These are phyloP conservation scores for Mortierella polycephala DNA, from an alignment of 371 early-diverging fungal species.

Conservation along the genomic window DNA sequence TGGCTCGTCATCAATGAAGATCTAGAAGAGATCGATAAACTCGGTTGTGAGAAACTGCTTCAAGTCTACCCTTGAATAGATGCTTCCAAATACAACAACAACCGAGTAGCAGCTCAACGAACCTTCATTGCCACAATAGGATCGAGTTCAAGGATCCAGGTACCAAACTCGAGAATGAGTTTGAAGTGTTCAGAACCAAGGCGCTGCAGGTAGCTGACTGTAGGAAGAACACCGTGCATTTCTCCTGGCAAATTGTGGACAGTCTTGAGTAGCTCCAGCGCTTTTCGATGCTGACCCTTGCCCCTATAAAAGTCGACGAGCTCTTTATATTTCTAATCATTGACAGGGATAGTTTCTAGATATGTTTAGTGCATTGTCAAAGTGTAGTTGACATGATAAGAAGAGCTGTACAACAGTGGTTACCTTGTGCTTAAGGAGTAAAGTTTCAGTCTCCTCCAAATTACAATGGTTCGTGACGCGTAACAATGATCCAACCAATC, in stretches of 20 bases:
- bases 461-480: constrained; percentile 91
- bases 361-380: too few relatives aligned
- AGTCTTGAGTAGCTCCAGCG: constrained; percentile 78
- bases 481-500: constrained; percentile 87
- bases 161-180: constrained; percentile 82
- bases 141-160: constrained; percentile 79
- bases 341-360: background rate
- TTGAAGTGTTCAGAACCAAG: constrained; percentile 80
- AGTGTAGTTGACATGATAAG: too few relatives aligned
- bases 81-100: background rate
- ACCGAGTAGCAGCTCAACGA: constrained; percentile 4
- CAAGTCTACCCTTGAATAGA: background rate
- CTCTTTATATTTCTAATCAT: constrained; percentile 77
- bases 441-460: constrained; percentile 80
- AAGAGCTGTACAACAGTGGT: too few relatives aligned
- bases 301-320: constrained; percentile 91
- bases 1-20: constrained; percentile 81
- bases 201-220: constrained; percentile 81
- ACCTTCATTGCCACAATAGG: constrained; percentile 82
- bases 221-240: constrained; percentile 71
- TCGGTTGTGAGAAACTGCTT: background rate
- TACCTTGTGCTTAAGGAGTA: constrained; percentile 77
- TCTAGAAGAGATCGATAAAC: constrained; percentile 50
- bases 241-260: constrained; percentile 53
- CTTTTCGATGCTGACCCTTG: constrained; percentile 88